Base-by-base conservation (phyloP, 2,329 filamentous ascomycete genomes). In the Amauroascus niger region DNA sequence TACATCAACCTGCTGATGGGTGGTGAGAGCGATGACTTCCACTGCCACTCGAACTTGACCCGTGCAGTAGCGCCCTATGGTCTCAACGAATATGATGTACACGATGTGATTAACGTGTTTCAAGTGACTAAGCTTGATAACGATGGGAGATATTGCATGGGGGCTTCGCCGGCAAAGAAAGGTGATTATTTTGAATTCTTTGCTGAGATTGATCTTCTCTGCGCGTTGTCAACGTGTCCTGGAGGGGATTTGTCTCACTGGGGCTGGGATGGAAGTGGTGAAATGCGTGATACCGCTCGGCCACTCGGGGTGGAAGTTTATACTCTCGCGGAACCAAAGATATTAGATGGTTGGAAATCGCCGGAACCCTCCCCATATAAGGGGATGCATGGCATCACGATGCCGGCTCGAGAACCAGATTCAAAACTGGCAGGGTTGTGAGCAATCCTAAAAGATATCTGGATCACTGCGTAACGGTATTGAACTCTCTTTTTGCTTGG, bases 31-130 rank as follows among this genome's bases (percentile, higher is more conserved):
- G 93, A 88, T 65, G 84, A 93, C 66, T 91, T 80, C 67, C 87
- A 93, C 66, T 94, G 88, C 67, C 87, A 91, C 64, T 88, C 84
- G 1, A 94, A 94, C 66, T 77, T 94, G 9, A 81, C 80, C 1
- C 79, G 88, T 3, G 85, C 88, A 0, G 79, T 93, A 1, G 57
- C 83, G 1, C 82, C 83, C 0, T 82, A 76, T 57, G 86, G 86
- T 0, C 67, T 93, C 40, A 77, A 74, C 4, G 88, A 93, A 68
- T 73, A 74, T 28, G 87, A 93, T 64, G 81, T 93, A 1, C 88
- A 94, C 63, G 87, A 94, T 65, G 87, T 94, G 0, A 76, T 94
- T 52, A 94, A 94, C 63, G 75, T 94, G 2, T 93, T 94, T 65
- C 88, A 94, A 67, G 86, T 90, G 6, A 93, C 88, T 0, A 87